Percentiles rank a stretch among this genome's conserved stretches.
Conservation (phyloP, 1,139 yeast genomes). For the Blastobotrys indianensis region DNA sequence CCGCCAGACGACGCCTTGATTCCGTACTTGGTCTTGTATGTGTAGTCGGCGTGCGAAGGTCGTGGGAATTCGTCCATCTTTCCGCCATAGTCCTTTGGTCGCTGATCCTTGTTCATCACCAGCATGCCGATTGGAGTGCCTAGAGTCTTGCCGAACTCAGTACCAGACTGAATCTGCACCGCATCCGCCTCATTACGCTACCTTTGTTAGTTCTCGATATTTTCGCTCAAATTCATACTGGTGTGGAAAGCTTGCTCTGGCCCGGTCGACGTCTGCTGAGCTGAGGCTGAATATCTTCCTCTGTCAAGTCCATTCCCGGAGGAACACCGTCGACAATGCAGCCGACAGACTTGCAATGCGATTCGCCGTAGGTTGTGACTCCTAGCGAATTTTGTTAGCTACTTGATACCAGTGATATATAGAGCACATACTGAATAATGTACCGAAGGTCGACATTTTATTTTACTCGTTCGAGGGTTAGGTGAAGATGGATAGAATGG, state of each 20-base stretch:
- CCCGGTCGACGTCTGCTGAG: conserved; percentile 97
- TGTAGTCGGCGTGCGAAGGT: conserved; percentile 97
- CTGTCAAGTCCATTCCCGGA: conserved; percentile 82
- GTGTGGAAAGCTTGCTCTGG: conserved; percentile 85
- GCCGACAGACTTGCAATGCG: conserved; percentile 97
- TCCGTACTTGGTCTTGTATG: conserved; percentile 86
- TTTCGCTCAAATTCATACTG: conserved; percentile 34
- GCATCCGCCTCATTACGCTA: conserved; percentile 80
- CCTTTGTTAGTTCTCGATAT: background rate
- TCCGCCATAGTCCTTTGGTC: conserved; percentile 86
- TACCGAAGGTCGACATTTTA: conserved; percentile 61
- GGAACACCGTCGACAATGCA: conserved; percentile 98
- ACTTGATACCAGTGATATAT: background rate
- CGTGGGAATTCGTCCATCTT: conserved; percentile 95
- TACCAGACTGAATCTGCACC: conserved; percentile 91
- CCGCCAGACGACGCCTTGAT: conserved; percentile 93
- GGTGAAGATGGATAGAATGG: background rate
- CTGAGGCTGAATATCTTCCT: conserved; percentile 90
- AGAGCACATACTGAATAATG: conserved; percentile 37
- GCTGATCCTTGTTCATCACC: conserved; percentile 88
- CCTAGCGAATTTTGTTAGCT: conserved; percentile 22
- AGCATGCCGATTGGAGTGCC: conserved; percentile 97
- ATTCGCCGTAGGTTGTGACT: conserved; percentile 96
- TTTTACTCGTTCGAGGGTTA: background rate
- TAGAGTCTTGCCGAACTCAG: conserved; percentile 81